phyloP scores from a whole-genome alignment of 2,329 filamentous ascomycete species.

The Ophiocordyceps polyrhachis-furcata region DNA sequence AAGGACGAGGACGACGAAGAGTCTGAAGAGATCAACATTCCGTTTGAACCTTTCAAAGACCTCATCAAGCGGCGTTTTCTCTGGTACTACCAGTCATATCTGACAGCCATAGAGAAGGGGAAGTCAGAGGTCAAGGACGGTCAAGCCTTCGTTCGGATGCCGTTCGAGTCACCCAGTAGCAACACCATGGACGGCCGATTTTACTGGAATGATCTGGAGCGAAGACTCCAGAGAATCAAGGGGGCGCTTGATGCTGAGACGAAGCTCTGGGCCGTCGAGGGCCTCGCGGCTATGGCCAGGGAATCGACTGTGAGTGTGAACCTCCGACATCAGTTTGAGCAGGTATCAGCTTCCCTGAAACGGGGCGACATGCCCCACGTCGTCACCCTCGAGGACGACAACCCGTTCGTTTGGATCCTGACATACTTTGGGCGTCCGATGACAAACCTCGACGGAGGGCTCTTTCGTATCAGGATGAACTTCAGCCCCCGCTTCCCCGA shows the following conservation, averaged over 20 bases:
- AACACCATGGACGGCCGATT: slow-evolving; percentile 82
- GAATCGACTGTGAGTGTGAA: slow-evolving; percentile 65
- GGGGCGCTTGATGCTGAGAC: slow-evolving; percentile 54
- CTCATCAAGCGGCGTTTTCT: slow-evolving; percentile 80
- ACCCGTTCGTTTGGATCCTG: slow-evolving; percentile 77
- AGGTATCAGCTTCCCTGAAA: slow-evolving; percentile 60
- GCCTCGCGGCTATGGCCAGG: slow-evolving; percentile 39
- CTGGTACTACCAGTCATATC: slow-evolving; percentile 89
- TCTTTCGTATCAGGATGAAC: slow-evolving; percentile 63
- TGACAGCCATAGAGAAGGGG: slow-evolving; percentile 49
- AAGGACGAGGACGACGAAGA: slow-evolving; percentile 30
- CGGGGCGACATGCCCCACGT: slow-evolving; percentile 53
- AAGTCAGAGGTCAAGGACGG: slow-evolving; percentile 43
- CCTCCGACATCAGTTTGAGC: slow-evolving; percentile 67
- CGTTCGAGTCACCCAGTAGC: slow-evolving; percentile 50
- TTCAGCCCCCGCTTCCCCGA: slow-evolving; percentile 77
- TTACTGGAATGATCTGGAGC: slow-evolving; percentile 56
- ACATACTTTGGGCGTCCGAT: slow-evolving; percentile 84
- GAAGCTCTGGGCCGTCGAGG: slow-evolving; percentile 50
- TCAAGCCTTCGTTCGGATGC: slow-evolving; percentile 57
- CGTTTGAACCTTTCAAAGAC: slow-evolving; percentile 78
- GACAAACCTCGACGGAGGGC: slow-evolving; percentile 81
- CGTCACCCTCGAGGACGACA: slow-evolving; percentile 56
- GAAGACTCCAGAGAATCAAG: slow-evolving; percentile 50
- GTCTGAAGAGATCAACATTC: slow-evolving; percentile 31